phyloP scores from a whole-genome alignment of 2,329 filamentous ascomycete genomes.

The Colletotrichum endophyticum region DNA sequence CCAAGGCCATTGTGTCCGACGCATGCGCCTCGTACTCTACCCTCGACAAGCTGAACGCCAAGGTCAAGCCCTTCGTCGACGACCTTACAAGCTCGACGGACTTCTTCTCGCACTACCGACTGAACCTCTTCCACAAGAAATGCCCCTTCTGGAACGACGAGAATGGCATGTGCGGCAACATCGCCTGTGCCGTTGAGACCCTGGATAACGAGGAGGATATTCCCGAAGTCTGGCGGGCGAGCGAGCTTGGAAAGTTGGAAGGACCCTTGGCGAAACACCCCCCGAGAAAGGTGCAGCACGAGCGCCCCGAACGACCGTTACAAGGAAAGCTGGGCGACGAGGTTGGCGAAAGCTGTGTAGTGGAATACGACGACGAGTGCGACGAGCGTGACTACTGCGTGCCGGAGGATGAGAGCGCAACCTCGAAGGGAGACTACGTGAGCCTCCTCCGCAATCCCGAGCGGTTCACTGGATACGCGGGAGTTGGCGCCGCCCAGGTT shows the following conservation, averaged over 20 bases:
- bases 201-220: constrained; percentile 96
- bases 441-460: constrained; percentile 93
- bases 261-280: constrained; percentile 92
- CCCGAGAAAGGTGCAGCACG: constrained; percentile 70
- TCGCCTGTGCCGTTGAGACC: constrained; percentile 93
- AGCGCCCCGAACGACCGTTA: constrained; percentile 75
- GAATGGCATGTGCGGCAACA: constrained; percentile 94
- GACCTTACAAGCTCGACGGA: constrained; percentile 87
- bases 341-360: constrained; percentile 93
- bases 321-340: constrained; percentile 82
- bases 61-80: constrained; percentile 77
- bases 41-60: constrained; percentile 82
- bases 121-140: constrained; percentile 92
- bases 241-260: constrained; percentile 89
- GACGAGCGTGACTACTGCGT: constrained; percentile 97
- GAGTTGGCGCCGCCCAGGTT: constrained; percentile 83
- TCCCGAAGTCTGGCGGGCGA: constrained; percentile 87
- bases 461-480: constrained; percentile 92
- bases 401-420: constrained; percentile 88
- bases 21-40: constrained; percentile 93
- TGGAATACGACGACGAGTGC: constrained; percentile 97
- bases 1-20: constrained; percentile 87
- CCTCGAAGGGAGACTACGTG: constrained; percentile 93
- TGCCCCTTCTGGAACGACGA: constrained; percentile 98
- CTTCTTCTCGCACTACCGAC: constrained; percentile 96